Conservation (phyloP, 2,329 filamentous ascomycete species). For the Penicillium vulpinum region DNA sequence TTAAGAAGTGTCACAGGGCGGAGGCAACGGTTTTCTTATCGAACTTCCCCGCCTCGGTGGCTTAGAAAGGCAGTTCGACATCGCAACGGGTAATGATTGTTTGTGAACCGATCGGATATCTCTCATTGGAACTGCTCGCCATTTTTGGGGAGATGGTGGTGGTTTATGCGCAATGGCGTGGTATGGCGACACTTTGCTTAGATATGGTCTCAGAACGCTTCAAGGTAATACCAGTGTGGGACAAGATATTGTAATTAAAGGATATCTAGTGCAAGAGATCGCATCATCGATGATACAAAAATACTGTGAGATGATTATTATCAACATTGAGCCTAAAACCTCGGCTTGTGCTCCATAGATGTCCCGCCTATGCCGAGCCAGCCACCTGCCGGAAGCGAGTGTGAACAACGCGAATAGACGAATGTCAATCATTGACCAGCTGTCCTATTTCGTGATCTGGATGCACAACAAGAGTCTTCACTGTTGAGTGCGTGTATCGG, state of each 20-base stretch:
- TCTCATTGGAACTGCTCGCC: not conserved
- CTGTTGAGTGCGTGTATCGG: too few species aligned
- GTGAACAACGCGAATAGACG: too few species aligned
- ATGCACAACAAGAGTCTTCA: too few species aligned
- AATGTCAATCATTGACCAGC: too few species aligned
- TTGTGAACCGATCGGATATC: not conserved
- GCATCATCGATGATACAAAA: not conserved
- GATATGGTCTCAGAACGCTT: constrained; percentile 1
- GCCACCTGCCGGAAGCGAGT: too few species aligned
- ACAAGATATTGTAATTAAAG: too few species aligned
- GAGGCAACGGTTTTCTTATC: constrained; percentile 1
- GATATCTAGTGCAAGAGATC: too few species aligned
- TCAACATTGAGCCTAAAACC: not conserved
- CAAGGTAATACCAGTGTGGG: not conserved
- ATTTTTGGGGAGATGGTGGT: not conserved
- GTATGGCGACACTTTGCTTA: constrained; percentile 7
- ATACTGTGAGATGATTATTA: not conserved
- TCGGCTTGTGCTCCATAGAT: too few species aligned
- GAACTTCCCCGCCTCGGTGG: constrained; percentile 2
- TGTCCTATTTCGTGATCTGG: too few species aligned
- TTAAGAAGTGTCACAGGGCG: not conserved
- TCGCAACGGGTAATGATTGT: not conserved
- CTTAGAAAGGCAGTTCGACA: not conserved
- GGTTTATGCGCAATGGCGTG: constrained; percentile 1
- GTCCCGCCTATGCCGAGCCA: too few species aligned